Evolutionary conservation across 345 rosid species (phyloP), one percentile per base, ranked within the genome.

Genomic region (Arabidopsis arenosa): DNA sequence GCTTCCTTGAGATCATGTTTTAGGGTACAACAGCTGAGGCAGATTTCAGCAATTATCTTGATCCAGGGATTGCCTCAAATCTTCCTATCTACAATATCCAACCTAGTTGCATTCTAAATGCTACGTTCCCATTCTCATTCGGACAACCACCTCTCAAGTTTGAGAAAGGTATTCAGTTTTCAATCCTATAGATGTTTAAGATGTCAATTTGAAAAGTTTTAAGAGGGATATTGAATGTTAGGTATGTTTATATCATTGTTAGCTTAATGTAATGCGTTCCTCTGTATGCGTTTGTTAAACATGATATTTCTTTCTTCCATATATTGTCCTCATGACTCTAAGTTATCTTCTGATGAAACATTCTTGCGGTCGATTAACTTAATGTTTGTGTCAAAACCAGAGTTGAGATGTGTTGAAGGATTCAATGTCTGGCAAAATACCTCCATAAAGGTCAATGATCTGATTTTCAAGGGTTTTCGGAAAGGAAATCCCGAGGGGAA

Each of bases 1-100:
- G 40, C 71, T 43, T 55, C 55, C 14, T 33, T 48, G 70, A 13
- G 67, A 61, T 68, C 51, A 73, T 73, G 54, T 71, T 83, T 69
- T 92, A 95, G 99, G 98, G 98, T 49, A 74, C 99, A 80, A 47
- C 80, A 39, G 48, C 80, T 21, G 37, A 63, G 72, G 72, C 89
- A 41, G 37, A 26, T 30, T 7, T 5, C 37, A 45, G 64, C 73
- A 83, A 85, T 63, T 85, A 49, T 76, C 75, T 90, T 58, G 99
- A 95, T 37, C 83, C 96, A 59, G 93, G 88, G 72, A 80, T 92
- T 62, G 32, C 44, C 69, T 80, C 86, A 6, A 13, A 11, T 62
- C 77, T 73, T 79, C 83, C 98, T 28, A 60, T 93, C 39, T 93
- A 88, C 76, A 69, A 52, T 47, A 52, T 92, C 80, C 96, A 83